phyloP scores from a whole-genome alignment of 768 basidiomycete genomes.

The Boletus rubropictus region DNA sequence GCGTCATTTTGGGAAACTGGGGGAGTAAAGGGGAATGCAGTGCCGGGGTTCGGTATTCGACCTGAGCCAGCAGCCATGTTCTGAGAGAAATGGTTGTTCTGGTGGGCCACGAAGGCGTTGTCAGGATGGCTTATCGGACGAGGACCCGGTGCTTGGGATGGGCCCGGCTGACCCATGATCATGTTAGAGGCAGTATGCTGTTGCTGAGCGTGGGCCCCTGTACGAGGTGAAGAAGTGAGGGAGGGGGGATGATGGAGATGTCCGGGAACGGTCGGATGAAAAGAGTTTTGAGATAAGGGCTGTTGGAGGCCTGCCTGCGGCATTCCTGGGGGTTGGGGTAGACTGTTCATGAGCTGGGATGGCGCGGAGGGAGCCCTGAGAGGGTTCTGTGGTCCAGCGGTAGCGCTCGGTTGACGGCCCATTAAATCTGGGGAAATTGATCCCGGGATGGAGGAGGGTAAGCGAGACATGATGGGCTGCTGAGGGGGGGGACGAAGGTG shows the following conservation, averaged over 20 bases:
- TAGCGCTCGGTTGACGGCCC: constrained; percentile 36
- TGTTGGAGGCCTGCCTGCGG: constrained; percentile 28
- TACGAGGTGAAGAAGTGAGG: constrained; percentile 29
- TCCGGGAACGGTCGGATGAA: constrained; percentile 20
- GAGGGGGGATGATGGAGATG: constrained; percentile 30
- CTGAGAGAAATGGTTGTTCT: constrained; percentile 31
- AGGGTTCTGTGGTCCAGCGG: constrained; percentile 38
- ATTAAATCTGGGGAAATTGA: constrained; percentile 43
- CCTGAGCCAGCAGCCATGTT: constrained; percentile 30
- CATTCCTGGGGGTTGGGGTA: constrained; percentile 32
- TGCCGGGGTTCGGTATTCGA: constrained; percentile 32
- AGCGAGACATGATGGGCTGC: constrained; percentile 29
- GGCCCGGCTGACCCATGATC: constrained; percentile 29
- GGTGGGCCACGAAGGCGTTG: constrained; percentile 41
- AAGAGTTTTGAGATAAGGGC: constrained; percentile 28
- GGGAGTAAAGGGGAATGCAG: constrained; percentile 40
- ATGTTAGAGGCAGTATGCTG: constrained; percentile 25
- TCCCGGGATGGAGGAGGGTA: constrained; percentile 29
- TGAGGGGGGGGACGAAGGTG: constrained; percentile 35
- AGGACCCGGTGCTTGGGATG: constrained; percentile 26
- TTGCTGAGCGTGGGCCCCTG: constrained; percentile 25
- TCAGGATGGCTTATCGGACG: constrained; percentile 45
- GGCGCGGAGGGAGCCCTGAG: constrained; percentile 41
- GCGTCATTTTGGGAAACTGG: constrained; percentile 45
- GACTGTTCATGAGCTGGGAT: constrained; percentile 45